Evolutionary conservation across 164 flowering plant species (phyloP).

Genomic region (Platanus orientalis): DNA sequence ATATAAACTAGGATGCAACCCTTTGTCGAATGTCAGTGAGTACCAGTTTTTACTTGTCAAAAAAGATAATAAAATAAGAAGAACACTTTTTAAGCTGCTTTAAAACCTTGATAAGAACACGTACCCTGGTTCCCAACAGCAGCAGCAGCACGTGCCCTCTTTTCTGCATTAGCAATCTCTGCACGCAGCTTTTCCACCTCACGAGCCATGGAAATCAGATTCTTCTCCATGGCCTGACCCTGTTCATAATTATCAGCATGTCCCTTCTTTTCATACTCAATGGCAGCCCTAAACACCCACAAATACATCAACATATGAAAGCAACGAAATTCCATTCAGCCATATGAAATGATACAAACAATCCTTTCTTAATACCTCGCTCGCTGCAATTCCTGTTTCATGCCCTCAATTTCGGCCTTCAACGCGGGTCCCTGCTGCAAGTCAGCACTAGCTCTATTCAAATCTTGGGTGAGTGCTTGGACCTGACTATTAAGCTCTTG

Average conservation of each 20-base stretch:
- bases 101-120: no score
- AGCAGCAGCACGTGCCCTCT: no score
- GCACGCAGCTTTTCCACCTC: no score
- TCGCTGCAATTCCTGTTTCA: no score
- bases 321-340: neutral
- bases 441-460: constrained; percentile 54
- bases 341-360: neutral
- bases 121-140: no score
- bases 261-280: constrained; percentile 94
- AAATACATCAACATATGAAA: neutral
- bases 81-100: constrained; percentile 69
- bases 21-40: no score
- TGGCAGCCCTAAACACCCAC: constrained; percentile 58
- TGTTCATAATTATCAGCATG: constrained; percentile 87
- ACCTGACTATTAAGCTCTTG: no score
- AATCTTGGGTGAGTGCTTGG: constrained; percentile 63
- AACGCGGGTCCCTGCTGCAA: constrained; percentile 70
- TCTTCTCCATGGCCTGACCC: constrained; percentile 85
- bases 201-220: no score
- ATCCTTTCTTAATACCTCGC: constrained; percentile 53
- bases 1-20: no score
- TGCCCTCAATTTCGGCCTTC: constrained; percentile 74
- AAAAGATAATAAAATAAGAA: no score
- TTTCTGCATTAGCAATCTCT: no score
- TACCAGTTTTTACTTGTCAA: no score